Evolutionary conservation across 345 rosid genomes (phyloP), one percentile per base, ranked within the genome.

Genomic region (Diplotaxis tenuifolia): DNA sequence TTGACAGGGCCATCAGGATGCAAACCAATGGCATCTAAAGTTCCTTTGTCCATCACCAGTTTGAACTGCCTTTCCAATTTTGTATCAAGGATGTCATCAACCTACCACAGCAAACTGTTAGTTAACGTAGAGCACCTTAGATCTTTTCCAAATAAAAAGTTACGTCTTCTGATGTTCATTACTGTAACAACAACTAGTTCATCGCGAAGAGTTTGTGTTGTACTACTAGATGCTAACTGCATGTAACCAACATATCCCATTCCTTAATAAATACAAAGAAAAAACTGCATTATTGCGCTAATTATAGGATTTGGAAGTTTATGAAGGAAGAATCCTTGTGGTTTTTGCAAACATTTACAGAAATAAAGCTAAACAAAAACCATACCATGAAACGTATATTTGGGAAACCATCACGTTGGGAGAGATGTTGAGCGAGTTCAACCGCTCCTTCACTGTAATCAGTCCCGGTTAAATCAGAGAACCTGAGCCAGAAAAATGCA

Each of bases 11-110:
- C 99, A 75, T 92, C 97, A 16, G 99, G 99, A 78, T 95, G 97
- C 87, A 95, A 83, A 50, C 99, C 97, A 74, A 95, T 88, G 56
- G 97, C 99, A 84, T 95, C 99, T 42, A 95, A 78, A 34, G 99
- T 95, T 65, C 98, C 99, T 83, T 95, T 92, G 83, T 95, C 99
- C 84, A 95, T 83, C 73, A 92, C 96, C 76, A 92, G 91, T 76
- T 79, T 83, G 84, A 88, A 95, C 69, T 84, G 88, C 61, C 79
- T 80, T 36, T 85, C 86, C 76, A 92, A 49, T 67, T 92, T 95
- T 40, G 94, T 90, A 21, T 90, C 91, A 20, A 95, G 91, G 80
- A 92, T 79, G 80, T 92, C 98, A 81, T 92, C 98, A 76, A 86
- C 99, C 99, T 95, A 55, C 10, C 21, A 23, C 21, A 23, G 36